Percentiles rank a stretch among this genome's conserved stretches.
These are phyloP conservation scores for Cicer pinnatifidum DNA, from an alignment of 306 rosid species.

Conservation along the genomic window DNA sequence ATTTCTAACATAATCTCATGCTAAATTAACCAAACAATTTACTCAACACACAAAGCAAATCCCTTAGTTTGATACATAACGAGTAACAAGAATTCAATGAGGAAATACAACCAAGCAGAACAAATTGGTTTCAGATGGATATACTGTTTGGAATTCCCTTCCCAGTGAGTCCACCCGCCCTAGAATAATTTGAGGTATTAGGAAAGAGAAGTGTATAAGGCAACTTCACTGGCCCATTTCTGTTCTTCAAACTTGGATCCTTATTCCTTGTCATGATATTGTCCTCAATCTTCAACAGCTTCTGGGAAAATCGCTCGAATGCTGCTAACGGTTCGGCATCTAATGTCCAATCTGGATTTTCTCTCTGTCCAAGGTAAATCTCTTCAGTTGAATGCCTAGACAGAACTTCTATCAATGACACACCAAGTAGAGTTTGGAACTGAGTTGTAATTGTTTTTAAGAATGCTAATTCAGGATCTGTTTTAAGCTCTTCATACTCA, in stretches of 20 bases:
- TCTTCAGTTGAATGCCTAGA: constrained; percentile 90
- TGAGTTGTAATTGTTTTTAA: constrained; percentile 90
- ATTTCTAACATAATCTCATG: too few relatives aligned
- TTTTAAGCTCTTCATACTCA: constrained; percentile 70
- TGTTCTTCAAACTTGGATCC: constrained; percentile 66
- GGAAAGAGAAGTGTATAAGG: constrained; percentile 86
- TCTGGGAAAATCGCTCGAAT: constrained; percentile 63
- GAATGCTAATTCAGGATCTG: constrained; percentile 70
- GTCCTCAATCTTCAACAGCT: constrained; percentile 61
- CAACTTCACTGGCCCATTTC: constrained; percentile 72
- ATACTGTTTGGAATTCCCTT: constrained; percentile 94
- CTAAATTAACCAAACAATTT: too few relatives aligned
- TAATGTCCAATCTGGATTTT: constrained; percentile 63
- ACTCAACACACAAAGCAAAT: not conserved
- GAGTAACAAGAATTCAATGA: constrained; percentile 11
- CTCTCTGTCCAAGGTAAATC: constrained; percentile 85
- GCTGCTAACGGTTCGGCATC: constrained; percentile 66
- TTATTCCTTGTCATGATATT: constrained; percentile 62
- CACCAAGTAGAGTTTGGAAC: constrained; percentile 83
- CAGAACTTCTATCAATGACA: constrained; percentile 77
- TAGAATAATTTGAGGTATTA: constrained; percentile 67
- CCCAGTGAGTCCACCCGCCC: constrained; percentile 81
- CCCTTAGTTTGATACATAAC: not conserved
- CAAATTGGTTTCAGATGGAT: constrained; percentile 57
- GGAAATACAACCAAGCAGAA: not conserved